Evolutionary conservation across 768 basidiomycete species (phyloP), one percentile per base, ranked within the genome.

Genomic region (Mycena albidolilacea): DNA sequence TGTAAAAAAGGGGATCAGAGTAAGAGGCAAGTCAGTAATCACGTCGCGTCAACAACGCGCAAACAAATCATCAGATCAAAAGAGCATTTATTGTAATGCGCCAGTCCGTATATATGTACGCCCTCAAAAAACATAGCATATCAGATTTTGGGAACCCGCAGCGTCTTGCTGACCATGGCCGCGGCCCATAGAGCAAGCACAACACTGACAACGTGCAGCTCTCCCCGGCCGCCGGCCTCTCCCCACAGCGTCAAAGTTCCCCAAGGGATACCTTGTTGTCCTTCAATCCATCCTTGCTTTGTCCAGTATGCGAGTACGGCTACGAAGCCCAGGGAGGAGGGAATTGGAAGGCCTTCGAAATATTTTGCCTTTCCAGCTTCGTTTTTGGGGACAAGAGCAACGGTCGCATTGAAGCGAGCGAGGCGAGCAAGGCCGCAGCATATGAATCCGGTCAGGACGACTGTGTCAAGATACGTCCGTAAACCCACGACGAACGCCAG

Each of bases 331-430:
- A 99, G 88, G 12, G 95, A 94, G 0, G 95, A 95, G 2, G 98
- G 98, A 72, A 99, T 99, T 35, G 98, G 98, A 23, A 99, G 90
- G 7, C 98, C 98, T 83, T 99, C 98, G 80, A 99, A 99, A 86
- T 97, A 99, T 78, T 92, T 92, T 17, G 94, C 88, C 81, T 98
- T 99, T 69, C 98, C 97, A 39, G 87, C 87, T 8, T 81, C 83
- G 79, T 97, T 94, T 82, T 97, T 97, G 2, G 97, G 97, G 35
- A 98, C 88, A 54, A 96, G 85, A 4, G 98, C 98, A 70, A 98
- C 97, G 0, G 98, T 99, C 10, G 97, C 98, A 82, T 99, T 99
- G 89, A 98, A 99, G 52, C 98, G 92, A 11, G 98, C 98, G 43
- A 99, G 92, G 62, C 98, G 93, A 21, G 98, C 98, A 64, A 99